Conservation (phyloP, 352 stramenopile genomes). For the Phytophthora chlamydospora region DNA sequence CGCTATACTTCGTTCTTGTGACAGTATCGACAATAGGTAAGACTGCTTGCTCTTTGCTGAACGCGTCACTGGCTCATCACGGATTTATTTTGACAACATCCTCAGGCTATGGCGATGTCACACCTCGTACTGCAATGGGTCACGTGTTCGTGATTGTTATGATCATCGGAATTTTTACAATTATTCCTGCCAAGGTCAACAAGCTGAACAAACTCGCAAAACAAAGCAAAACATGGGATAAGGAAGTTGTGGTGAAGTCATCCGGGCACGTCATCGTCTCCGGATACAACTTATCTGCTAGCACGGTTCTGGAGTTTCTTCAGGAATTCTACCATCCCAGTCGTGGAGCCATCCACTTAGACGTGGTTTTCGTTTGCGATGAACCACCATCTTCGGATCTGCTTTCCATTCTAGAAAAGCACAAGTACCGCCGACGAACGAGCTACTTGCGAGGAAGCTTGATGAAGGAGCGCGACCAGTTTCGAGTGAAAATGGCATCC, state of each 20-base stretch:
- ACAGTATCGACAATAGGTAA: constrained; percentile 75
- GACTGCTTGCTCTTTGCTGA: constrained; percentile 2
- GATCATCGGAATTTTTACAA: constrained; percentile 73
- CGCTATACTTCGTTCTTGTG: constrained; percentile 80
- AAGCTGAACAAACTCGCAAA: constrained; percentile 71
- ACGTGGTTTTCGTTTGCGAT: constrained; percentile 71
- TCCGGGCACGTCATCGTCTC: constrained; percentile 72
- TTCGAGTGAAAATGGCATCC: constrained; percentile 46
- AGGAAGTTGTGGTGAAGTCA: constrained; percentile 49
- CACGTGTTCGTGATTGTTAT: constrained; percentile 76
- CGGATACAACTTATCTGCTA: constrained; percentile 48
- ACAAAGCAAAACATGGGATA: constrained; percentile 63
- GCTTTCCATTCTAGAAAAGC: constrained; percentile 44
- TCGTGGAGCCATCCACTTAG: constrained; percentile 60
- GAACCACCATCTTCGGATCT: constrained; percentile 45
- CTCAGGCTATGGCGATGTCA: constrained; percentile 72
- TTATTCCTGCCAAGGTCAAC: constrained; percentile 60
- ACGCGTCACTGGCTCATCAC: background rate
- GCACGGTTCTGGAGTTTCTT: constrained; percentile 62
- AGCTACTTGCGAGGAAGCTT: constrained; percentile 63
- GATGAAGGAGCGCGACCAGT: constrained; percentile 51
- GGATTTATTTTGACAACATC: background rate
- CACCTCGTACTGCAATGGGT: constrained; percentile 52
- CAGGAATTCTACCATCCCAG: constrained; percentile 77
- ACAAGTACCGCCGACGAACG: constrained; percentile 53